phyloP scores from a whole-genome alignment of 1,284 basidiomycete genomes.

The Ustilago xerochloae region DNA sequence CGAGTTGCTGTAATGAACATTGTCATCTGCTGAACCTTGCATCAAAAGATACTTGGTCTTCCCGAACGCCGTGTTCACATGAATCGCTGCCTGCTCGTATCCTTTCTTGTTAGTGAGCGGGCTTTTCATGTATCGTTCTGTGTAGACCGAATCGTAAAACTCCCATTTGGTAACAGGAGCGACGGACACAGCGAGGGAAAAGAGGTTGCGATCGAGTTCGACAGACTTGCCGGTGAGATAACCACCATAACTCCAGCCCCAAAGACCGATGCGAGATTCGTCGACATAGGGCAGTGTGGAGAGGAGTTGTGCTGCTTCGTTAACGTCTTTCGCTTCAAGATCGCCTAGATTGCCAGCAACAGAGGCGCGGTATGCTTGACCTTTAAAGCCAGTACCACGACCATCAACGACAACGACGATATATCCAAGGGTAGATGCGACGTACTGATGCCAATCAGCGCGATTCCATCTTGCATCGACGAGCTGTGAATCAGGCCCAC shows the following conservation, averaged over 20 bases:
- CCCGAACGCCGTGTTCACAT: constrained; percentile 84
- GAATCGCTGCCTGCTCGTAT: constrained; percentile 85
- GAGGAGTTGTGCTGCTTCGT: constrained; percentile 77
- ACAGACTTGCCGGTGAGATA: constrained; percentile 57
- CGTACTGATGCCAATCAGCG: constrained; percentile 80
- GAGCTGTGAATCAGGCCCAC: constrained; percentile 81
- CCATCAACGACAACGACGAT: constrained; percentile 89
- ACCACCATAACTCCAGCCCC: constrained; percentile 64
- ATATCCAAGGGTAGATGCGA: constrained; percentile 84
- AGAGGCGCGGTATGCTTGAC: constrained; percentile 81
- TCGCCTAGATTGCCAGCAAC: constrained; percentile 86
- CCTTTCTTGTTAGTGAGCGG: constrained; percentile 81
- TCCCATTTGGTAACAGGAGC: constrained; percentile 72
- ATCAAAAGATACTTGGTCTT: constrained; percentile 84
- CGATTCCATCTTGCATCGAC: constrained; percentile 47
- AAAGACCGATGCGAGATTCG: constrained; percentile 82
- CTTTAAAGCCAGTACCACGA: constrained; percentile 92
- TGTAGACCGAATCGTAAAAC: constrained; percentile 82
- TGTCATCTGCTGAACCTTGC: constrained; percentile 74
- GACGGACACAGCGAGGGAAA: constrained; percentile 87
- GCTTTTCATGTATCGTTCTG: constrained; percentile 95
- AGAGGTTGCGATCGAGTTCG: constrained; percentile 79
- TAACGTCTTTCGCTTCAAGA: constrained; percentile 86
- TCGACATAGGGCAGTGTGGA: constrained; percentile 78
- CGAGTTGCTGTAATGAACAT: constrained; percentile 83